Base-by-base conservation (phyloP, 1,284 basidiomycete genomes). In the Microbotryum lychnidis-dioicae region DNA sequence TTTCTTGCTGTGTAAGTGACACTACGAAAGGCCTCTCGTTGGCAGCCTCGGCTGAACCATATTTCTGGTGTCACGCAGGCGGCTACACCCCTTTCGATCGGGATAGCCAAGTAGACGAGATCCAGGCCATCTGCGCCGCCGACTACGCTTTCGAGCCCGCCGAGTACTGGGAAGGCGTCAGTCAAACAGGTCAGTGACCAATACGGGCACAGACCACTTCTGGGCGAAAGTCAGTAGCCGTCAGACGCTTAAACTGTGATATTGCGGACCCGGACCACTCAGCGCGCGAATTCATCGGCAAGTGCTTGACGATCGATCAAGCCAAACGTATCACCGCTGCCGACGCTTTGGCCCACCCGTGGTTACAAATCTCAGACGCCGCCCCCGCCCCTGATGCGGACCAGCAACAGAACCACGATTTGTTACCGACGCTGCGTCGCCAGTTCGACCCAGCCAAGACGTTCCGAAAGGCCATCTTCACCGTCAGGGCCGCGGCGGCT, bases 121-220 rank as follows among this genome's bases (percentile, higher is more conserved):
- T 74, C 27, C 85, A 92, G 73, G 92, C 92, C 20, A 96, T 96
- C 79, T 84, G 91, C 63, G 83, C 83, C 2, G 92, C 91, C 23
- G 88, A 93, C 76, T 96, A 90, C 79, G 86, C 84, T 73, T 96
- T 94, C 72, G 89, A 91, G 76, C 91, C 91, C 9, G 66, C 65
- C 31, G 73, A 73, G 63, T 74, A 73, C 63, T 72, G 71, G 71
- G 54, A 58, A 29, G 69, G 65, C 37, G 70, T 72, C 4, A 61
- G 58, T 14, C 56, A 67, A 14, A 57, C 63, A 16, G 80, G 80
- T 77, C 56, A 62, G 74, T 70, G 23, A 31, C 31, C 8, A 9
- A 9, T 31, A 9, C 14, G 6, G 3, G 12, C 37, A 4, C 37
- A 42, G 14, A 18, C 16, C 27, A 25, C 50, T 46, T 25, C 21